Evolutionary conservation across 176 grass and related monocot species (phyloP), one percentile per base, ranked within the genome.

Genomic region (Raddia distichophylla): DNA sequence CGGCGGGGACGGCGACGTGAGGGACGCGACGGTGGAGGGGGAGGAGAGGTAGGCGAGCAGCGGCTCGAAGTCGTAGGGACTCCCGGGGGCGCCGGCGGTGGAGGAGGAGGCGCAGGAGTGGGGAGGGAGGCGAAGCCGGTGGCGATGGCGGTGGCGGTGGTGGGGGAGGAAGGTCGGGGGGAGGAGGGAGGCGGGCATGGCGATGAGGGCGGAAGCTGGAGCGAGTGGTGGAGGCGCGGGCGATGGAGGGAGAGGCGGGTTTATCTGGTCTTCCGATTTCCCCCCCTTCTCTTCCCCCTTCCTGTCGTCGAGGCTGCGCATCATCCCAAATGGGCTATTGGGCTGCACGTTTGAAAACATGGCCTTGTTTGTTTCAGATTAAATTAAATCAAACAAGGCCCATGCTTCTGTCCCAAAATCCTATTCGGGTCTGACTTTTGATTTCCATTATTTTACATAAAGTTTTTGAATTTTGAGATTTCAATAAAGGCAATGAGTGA

Each of bases 21-120:
- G 74, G 11, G 68, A 75, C 43, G 72, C 20, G 11, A 71, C 44
- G 16, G 80, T 57, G 9, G 78, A 67, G 16, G 81, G 37, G 55
- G 79, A 80, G 6, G 95, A 88, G 63, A 93, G 86, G 79, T 86
- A 94, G 68, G 67, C 19, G n/a, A 97, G 80, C 62, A 97, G 92
- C 7, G 94, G 92, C 20, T 84, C 75, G 88, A 97, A 94, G 74
- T 98, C 90, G 67, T 94, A 93, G 46, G 84, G 84, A 64, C 62
- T 58, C 27, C 45, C 17, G 37, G 83, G 5, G 35, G 60, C 17
- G 4, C 58, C 16, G 32, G 53, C 12, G 42, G 71, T n/a, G 1
- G 71, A 65, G 20, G 70, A 15, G 20, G 74, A 27, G 64, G 46
- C 1, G 44, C 64, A 32, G 75, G 4, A 81, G 60, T 0, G 16